phyloP scores from a whole-genome alignment of 768 basidiomycete species.

The Clitopilus hobsonii region DNA sequence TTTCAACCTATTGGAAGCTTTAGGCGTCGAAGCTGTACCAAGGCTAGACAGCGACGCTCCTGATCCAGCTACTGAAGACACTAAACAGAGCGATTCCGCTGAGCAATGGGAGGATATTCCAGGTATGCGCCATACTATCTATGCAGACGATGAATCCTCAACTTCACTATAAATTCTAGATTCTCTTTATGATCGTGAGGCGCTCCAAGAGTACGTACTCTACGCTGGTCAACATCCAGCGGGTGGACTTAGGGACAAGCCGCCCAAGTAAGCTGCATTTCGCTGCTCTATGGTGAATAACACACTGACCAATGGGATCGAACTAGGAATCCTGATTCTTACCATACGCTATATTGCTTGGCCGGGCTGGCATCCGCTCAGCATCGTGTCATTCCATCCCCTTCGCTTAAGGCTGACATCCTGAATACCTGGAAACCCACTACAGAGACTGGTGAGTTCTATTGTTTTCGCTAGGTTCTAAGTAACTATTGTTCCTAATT shows the following conservation, averaged over 20 bases:
- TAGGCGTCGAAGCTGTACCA: conserved; percentile 37
- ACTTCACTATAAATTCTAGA: conserved; percentile 24
- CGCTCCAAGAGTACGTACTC: conserved; percentile 84
- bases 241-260: conserved; percentile 92
- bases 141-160: background rate
- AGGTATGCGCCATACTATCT: background rate
- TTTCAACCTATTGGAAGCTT: conserved; percentile 70
- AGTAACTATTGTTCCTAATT: conserved; percentile 17
- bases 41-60: conserved; percentile 18
- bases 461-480: background rate
- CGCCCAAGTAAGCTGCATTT: conserved; percentile 80
- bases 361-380: conserved; percentile 88
- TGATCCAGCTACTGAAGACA: conserved; percentile 13
- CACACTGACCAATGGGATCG: too few species aligned
- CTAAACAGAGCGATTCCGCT: conserved; percentile 7
- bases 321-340: conserved; percentile 84
- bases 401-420: conserved; percentile 27
- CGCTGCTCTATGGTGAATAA: too few species aligned
- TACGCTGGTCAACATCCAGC: conserved; percentile 80
- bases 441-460: background rate
- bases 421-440: conserved; percentile 29
- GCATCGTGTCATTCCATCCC: conserved; percentile 60
- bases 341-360: conserved; percentile 92
- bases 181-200: conserved; percentile 54
- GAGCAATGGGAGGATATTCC: background rate